Evolutionary conservation across 345 rosid species (phyloP).

Genomic region (Lumnitzera littorea): DNA sequence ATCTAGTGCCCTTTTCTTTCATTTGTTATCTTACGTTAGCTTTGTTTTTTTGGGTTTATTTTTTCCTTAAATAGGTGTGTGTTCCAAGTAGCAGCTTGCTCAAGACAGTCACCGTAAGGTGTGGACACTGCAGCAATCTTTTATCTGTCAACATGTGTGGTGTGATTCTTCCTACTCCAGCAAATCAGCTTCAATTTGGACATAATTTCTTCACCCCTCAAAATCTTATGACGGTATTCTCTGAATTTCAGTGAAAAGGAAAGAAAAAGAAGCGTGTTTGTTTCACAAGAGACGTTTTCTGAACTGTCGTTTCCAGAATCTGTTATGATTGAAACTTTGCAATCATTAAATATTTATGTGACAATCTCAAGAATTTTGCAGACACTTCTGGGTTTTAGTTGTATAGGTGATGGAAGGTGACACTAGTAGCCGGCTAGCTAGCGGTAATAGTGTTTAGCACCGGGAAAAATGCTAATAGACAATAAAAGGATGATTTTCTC

Average conservation of each 20-base stretch:
- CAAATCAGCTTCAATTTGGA: conserved; percentile 71
- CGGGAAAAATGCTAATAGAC: no score
- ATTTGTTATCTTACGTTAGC: background rate
- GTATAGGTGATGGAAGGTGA: no score
- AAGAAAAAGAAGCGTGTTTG: no score
- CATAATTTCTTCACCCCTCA: conserved; percentile 71
- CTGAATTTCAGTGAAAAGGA: background rate
- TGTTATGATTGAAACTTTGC: no score
- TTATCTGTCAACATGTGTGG: conserved; percentile 76
- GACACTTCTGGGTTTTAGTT: no score
- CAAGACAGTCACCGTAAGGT: conserved; percentile 93
- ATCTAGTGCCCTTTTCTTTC: background rate
- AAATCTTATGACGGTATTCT: conserved; percentile 52
- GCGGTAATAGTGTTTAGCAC: no score
- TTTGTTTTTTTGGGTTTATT: background rate
- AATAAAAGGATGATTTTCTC: no score
- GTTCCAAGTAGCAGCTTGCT: conserved; percentile 94
- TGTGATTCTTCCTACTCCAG: conserved; percentile 42
- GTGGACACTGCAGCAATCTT: conserved; percentile 94
- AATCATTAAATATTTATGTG: no score
- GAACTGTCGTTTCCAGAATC: no score
- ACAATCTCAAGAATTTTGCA: no score
- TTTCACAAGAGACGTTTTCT: no score
- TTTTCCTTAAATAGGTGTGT: conserved; percentile 49
- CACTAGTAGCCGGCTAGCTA: no score